Base-by-base conservation (phyloP, 768 basidiomycete genomes). In the Tylopilus cervinicoccineus region DNA sequence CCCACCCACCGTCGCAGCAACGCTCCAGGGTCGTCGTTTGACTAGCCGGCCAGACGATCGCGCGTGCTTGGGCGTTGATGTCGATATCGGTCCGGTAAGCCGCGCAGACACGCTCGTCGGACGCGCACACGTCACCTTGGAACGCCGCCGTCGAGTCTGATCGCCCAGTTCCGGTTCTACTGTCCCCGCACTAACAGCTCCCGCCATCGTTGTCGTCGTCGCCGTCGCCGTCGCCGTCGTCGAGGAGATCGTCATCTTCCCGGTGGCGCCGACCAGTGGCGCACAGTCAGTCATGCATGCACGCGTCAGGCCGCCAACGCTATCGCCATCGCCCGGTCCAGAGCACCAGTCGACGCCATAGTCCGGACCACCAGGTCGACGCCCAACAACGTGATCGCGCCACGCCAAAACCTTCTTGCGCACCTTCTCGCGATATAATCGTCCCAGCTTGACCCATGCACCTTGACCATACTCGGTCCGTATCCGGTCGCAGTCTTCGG, bases 251-350 rank as follows among this genome's bases (percentile, higher is more conserved):
- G 38, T 27, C 24, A 4, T 33, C 7, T 42, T 40, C 34, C 47
- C 59, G 50, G 51, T 53, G 51, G 53, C 51, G 47, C 47, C 46
- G 52, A 50, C 37, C 37, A 24, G 47, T 46, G 59, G 49, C 42
- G 47, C 27, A 48, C 20, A 48, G 26, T 17, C 14, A 11, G 11
- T 11, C 4, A 19, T 12, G 11, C 11, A 5, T 19, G 17, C 34
- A 36, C 5, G 2, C n/a, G 34, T 20, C 19, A 11, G 11, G 14
- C 34, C 26, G 9, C 26, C 26, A 27, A 27, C 26, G 26, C 9
- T 17, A 36, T 19, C 34, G 20, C 34, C 0, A n/a, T n/a, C n/a
- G n/a, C n/a, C n/a, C n/a, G n/a, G n/a, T 17, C 19, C 34, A 36
- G 10, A 19, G 19, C 9, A 5, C 34, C 9, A 19, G 11, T 20